Base-by-base conservation (phyloP, 176 grass and related monocot genomes). In the Tillandsia leiboldiana region DNA sequence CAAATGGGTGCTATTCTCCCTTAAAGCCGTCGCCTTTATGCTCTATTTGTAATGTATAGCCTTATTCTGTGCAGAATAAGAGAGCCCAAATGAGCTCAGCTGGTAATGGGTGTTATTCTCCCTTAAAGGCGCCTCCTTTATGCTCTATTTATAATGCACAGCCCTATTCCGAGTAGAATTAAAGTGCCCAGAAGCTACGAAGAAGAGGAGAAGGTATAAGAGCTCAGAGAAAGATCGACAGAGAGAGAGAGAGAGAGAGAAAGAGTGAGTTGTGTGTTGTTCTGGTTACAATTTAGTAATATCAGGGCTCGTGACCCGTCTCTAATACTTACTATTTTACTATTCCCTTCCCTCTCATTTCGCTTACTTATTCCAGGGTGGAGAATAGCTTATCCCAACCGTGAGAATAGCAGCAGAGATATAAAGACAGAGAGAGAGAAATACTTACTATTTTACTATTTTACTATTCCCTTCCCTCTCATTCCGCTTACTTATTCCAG, bases 21-120 rank as follows among this genome's bases (percentile, higher is more conserved):
- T 8, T 11, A 61, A 59, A 27, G 63, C 50, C 71, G 11, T 71
- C 54, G 51, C 54, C 14, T 72, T 72, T 65, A 52, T 72, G 48
- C 68, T 50, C 52, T 49, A 70, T 23, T 77, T 42, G 3, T 42
- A 6, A 42, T 42, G 33, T 42, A 42, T 42, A 42, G 33, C 33
- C 33, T 42, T 33, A 33, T 33, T 33, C 29, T 33, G 29, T 4
- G 29, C 3, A 33, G 29, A 33, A 33, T 33, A 33, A 3, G 29
- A 33, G 29, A 33, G 29, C 29, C 29, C 29, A 33, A 33, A 33
- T 4, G 29, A 33, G 29, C 29, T 33, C 29, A 33, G 29, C 29
- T 3, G 29, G 29, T 33, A 33, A 33, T 33, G 29, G 29, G 2
- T 33, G 29, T 33, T 33, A 6, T 33, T 33, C 29, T 33, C 29